Percentiles rank a stretch among this genome's conserved stretches.
phyloP scores from a whole-genome alignment of 1,284 basidiomycete genomes.

The Fomitopsis schrenkii region DNA sequence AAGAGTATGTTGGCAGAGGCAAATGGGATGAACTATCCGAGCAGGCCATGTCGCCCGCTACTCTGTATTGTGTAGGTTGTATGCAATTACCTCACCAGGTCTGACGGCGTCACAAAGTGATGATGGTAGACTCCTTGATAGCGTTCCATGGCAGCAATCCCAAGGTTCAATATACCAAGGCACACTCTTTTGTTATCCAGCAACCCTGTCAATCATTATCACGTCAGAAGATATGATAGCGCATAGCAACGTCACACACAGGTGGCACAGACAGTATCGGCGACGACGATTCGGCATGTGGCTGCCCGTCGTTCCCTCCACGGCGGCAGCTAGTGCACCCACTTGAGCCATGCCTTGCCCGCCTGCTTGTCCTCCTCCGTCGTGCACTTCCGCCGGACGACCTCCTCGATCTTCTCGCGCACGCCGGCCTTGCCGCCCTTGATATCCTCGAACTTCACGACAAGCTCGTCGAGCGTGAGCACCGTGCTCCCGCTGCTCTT shows the following conservation, averaged over 20 bases:
- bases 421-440: slow-evolving; percentile 65
- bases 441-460: slow-evolving; percentile 46
- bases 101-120: too few species aligned
- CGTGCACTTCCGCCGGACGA: slow-evolving; percentile 59
- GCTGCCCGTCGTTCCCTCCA: neutral
- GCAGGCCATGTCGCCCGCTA: too few species aligned
- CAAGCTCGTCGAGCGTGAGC: slow-evolving; percentile 55
- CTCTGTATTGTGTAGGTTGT: too few species aligned
- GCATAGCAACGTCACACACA: neutral
- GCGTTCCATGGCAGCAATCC: neutral
- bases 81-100: too few species aligned
- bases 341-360: slow-evolving; percentile 51
- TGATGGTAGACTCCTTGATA: too few species aligned
- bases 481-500: slow-evolving; percentile 53
- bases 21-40: too few species aligned
- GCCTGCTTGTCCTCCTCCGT: slow-evolving; percentile 49
- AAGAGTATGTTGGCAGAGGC: too few species aligned
- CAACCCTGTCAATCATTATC: neutral
- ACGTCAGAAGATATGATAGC: neutral
- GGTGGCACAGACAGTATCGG: neutral
- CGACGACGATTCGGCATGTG: neutral
- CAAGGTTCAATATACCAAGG: neutral
- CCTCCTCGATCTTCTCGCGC: slow-evolving; percentile 70
- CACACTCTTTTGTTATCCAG: neutral
- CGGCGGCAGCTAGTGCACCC: slow-evolving; percentile 38